Percentiles rank a stretch among this genome's conserved stretches.
These are phyloP conservation scores for Patellifolia procumbens DNA, from an alignment of 179 eudicot species.

Conservation along the genomic window DNA sequence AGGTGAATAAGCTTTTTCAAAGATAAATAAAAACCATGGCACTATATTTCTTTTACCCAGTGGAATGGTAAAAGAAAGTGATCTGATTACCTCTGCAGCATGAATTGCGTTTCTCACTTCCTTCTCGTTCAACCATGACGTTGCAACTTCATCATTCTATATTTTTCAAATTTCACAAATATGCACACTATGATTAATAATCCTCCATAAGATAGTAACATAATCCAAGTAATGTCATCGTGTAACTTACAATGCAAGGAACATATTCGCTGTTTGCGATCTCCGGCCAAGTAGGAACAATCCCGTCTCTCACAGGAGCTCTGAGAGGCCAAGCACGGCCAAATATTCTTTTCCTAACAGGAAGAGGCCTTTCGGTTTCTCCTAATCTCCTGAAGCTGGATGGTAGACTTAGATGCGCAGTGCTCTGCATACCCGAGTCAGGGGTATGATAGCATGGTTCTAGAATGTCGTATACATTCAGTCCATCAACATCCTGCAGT, in stretches of 20 bases:
- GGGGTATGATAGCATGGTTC: constrained; percentile 87
- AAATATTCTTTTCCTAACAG: constrained; percentile 89
- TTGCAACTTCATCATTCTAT: constrained; percentile 80
- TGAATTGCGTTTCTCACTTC: constrained; percentile 82
- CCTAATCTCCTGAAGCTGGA: constrained; percentile 78
- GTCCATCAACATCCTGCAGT: constrained; percentile 50
- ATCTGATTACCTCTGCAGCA: constrained; percentile 63
- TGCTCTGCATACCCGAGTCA: constrained; percentile 23
- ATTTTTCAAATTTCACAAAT: background rate
- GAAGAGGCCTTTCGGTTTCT: constrained; percentile 75
- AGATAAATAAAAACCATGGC: background rate
- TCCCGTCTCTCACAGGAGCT: constrained; percentile 86
- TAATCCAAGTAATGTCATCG: background rate
- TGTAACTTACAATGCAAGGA: constrained; percentile 78
- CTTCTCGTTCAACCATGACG: constrained; percentile 72
- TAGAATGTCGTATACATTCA: constrained; percentile 81
- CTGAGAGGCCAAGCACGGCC: constrained; percentile 98
- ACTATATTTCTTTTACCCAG: background rate
- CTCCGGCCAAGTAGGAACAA: constrained; percentile 92
- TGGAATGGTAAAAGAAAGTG: background rate
- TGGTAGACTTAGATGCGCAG: constrained; percentile 47
- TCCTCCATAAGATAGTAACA: background rate
- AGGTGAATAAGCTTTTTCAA: too few relatives aligned
- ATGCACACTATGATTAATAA: background rate
- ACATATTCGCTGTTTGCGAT: constrained; percentile 50